Evolutionary conservation across 129 eudicot species (phyloP).

Genomic region (sunflower (Helianthus annuus)): DNA sequence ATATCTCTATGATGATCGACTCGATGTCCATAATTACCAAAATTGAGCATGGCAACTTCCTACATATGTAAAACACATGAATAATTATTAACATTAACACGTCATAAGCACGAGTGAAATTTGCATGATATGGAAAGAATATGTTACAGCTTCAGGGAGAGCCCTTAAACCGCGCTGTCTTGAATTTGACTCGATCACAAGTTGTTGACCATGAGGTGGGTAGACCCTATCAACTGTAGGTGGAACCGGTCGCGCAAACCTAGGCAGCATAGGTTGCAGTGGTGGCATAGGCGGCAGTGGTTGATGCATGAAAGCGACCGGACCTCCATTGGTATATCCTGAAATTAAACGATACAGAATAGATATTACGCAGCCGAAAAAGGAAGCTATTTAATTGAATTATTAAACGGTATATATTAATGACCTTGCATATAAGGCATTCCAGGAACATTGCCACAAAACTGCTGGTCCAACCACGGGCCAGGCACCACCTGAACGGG

Average conservation of each 20-base stretch:
- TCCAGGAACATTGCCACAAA: slow-evolving; percentile 37
- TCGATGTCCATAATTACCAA: slow-evolving; percentile 55
- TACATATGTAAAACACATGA: slow-evolving; percentile 20
- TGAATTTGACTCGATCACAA: slow-evolving; percentile 47
- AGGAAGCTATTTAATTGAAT: not conserved
- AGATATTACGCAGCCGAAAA: not conserved
- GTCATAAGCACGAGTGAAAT: not conserved
- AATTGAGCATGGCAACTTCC: slow-evolving; percentile 70
- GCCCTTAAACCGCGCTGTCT: slow-evolving; percentile 68
- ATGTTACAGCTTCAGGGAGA: slow-evolving; percentile 78
- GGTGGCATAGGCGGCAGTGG: slow-evolving; percentile 47
- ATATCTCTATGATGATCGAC: slow-evolving; percentile 87
- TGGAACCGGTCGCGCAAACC: slow-evolving; percentile 54
- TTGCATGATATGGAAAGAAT: slow-evolving; percentile 4
- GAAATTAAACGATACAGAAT: not conserved
- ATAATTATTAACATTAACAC: not conserved
- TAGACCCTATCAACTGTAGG: slow-evolving; percentile 56
- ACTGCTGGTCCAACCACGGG: slow-evolving; percentile 73
- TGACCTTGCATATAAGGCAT: slow-evolving; percentile 63
- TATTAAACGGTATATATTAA: not conserved
- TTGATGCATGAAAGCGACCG: slow-evolving; percentile 53
- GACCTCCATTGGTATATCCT: slow-evolving; percentile 52
- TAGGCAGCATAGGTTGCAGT: slow-evolving; percentile 47
- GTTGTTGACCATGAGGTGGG: slow-evolving; percentile 61
- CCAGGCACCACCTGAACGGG: slow-evolving; percentile 49